phyloP scores from a whole-genome alignment of 2,329 filamentous ascomycete genomes.

The Botrytis galanthina region DNA sequence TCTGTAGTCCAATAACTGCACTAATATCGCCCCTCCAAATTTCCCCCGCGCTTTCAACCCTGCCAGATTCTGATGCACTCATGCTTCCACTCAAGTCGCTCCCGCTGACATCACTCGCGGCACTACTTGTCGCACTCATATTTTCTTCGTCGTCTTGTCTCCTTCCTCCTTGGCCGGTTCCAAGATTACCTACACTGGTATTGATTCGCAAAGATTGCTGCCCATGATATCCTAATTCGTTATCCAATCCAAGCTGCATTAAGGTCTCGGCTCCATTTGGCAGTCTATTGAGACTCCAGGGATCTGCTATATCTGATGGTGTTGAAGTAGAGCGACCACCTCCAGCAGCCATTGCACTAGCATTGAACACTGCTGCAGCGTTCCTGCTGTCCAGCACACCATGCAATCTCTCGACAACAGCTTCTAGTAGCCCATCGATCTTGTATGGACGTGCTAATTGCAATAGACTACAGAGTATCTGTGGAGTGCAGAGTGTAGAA shows the following conservation, averaged over 20 bases:
- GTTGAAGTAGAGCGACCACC: constrained; percentile 77
- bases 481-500: constrained; percentile 82
- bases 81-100: constrained; percentile 35
- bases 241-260: constrained; percentile 27
- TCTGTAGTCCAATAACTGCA: constrained; percentile 92
- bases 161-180: constrained; percentile 35
- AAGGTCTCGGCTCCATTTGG: constrained; percentile 19
- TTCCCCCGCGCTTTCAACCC: constrained; percentile 50
- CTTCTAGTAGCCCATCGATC: constrained; percentile 87
- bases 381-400: constrained; percentile 88
- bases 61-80: constrained; percentile 42
- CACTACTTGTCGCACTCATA: constrained; percentile 35
- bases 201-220: constrained; percentile 47
- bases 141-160: constrained; percentile 39
- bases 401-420: constrained; percentile 87
- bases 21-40: constrained; percentile 80
- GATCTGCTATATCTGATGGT: constrained; percentile 46
- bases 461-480: constrained; percentile 91
- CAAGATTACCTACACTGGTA: constrained; percentile 45
- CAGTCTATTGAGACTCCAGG: constrained; percentile 44
- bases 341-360: constrained; percentile 94
- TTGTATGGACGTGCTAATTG: constrained; percentile 93
- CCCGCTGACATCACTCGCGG: constrained; percentile 33
- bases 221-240: constrained; percentile 25
- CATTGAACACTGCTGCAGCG: constrained; percentile 95